phyloP scores from a whole-genome alignment of 306 rosid species.

The Carpinus viminea region DNA sequence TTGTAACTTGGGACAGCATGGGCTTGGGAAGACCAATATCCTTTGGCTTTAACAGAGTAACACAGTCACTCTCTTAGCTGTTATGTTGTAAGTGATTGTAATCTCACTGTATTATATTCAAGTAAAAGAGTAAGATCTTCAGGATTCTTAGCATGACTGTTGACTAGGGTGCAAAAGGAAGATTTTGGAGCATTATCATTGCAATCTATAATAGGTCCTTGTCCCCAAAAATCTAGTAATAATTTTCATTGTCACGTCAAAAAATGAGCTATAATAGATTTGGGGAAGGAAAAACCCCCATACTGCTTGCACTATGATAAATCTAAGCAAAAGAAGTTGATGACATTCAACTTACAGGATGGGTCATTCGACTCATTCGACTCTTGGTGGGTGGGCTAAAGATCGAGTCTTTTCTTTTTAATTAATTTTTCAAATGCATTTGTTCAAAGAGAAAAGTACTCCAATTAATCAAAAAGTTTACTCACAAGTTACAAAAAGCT shows the following conservation, averaged over 20 bases:
- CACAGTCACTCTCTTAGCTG: constrained; percentile 35
- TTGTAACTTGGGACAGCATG: neutral
- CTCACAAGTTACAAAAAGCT: no score
- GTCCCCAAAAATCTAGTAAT: neutral
- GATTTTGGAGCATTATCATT: neutral
- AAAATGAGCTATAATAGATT: neutral
- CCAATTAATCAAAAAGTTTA: no score
- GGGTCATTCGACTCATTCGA: no score
- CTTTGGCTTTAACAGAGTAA: no score
- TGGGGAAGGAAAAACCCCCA: neutral
- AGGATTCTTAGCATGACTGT: neutral
- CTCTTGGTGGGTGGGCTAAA: no score
- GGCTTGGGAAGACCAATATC: neutral
- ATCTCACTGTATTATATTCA: neutral
- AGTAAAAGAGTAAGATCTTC: neutral
- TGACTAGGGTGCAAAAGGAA: neutral
- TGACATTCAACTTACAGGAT: no score
- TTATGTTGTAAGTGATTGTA: constrained; percentile 27
- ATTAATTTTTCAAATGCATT: no score
- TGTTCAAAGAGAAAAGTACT: no score
- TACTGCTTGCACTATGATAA: no score
- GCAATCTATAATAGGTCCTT: neutral
- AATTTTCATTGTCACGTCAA: no score
- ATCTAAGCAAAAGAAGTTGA: no score
- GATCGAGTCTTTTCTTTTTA: no score